Evolutionary conservation across 2,329 filamentous ascomycete genomes (phyloP).

Genomic region (Albifimbria verrucaria): DNA sequence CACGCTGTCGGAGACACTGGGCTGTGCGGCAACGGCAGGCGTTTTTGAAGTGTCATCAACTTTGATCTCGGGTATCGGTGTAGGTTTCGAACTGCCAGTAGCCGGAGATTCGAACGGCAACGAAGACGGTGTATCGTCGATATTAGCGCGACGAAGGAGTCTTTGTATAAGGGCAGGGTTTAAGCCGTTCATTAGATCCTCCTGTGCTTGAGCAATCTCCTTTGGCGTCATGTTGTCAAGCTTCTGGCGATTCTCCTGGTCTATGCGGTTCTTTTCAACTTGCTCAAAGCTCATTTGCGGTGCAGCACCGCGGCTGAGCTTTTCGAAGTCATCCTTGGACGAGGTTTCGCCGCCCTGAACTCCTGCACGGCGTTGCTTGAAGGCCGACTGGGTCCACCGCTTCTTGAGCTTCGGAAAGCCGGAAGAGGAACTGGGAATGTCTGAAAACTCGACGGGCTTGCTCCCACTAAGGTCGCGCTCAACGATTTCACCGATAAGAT

Average conservation of each 20-base stretch:
- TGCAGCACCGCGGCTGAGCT: neutral
- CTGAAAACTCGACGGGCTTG: conserved; percentile 59
- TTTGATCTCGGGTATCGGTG: conserved; percentile 27
- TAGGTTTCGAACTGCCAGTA: conserved; percentile 9
- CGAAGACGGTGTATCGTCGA: conserved; percentile 57
- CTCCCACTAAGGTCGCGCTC: conserved; percentile 64
- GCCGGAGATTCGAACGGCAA: conserved; percentile 39
- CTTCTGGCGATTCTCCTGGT: conserved; percentile 73
- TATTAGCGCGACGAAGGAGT: conserved; percentile 71
- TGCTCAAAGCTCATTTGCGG: conserved; percentile 30
- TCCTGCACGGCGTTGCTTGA: conserved; percentile 59
- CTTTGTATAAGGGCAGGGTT: conserved; percentile 73
- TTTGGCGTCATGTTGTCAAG: conserved; percentile 74
- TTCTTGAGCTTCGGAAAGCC: conserved; percentile 92
- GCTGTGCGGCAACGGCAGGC: neutral
- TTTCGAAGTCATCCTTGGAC: neutral
- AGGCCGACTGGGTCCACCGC: conserved; percentile 68
- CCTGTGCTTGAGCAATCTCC: conserved; percentile 77
- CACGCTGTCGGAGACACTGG: neutral
- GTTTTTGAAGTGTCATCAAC: conserved; percentile 27
- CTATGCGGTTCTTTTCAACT: conserved; percentile 69
- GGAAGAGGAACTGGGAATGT: conserved; percentile 41
- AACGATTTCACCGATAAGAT: conserved; percentile 70
- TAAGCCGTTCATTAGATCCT: conserved; percentile 75
- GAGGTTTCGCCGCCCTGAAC: conserved; percentile 11